Base-by-base conservation (phyloP, 331 rosid species). In the Arachis monticola region DNA sequence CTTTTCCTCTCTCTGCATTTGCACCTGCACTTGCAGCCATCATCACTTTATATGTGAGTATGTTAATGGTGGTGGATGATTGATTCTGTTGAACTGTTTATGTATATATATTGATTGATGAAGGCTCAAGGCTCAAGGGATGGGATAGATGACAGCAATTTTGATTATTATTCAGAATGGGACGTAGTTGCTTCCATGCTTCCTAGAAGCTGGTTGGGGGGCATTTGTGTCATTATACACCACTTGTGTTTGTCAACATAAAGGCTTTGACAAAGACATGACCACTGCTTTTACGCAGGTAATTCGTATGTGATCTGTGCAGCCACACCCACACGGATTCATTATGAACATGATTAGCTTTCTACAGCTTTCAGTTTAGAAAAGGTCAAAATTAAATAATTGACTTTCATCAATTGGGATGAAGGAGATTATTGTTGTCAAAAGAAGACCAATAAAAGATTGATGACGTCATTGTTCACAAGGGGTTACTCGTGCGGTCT, bases 131-230 rank as follows among this genome's bases (percentile, higher is more conserved):
- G n/a, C n/a, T n/a, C 57, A 40, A 45, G 46, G 62, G 81, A 4
- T 51, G 46, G 62, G 81, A n/a, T n/a, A n/a, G n/a, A 61, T 88
- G 89, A 88, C 93, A 86, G 88, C 70, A 81, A 75, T 82, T 77
- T 79, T 64, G 35, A 35, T 35, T 35, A 35, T 35, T 35, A 35
- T 35, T 35, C 52, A 5, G 31, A 60, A 17, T 42, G 32, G 70
- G 62, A 41, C 38, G 90, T 64, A 80, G 31, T 74, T 81, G 85
- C 86, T 73, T 40, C 77, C 46, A 45, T 75, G 73, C 76, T 89
- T 87, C 95, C 77, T 6, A 67, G 90, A 87, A 85, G 58, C 65
- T 70, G 53, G 81, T 50, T 57, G 13, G 77, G 83, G 83, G 58
- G 13, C 52, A 46, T 76, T 76, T 76, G 7, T 47, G 80, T 67